Evolutionary conservation across 148 eudicot species (phyloP), one percentile per base, ranked within the genome.

Genomic region (Nyssa sinensis): DNA sequence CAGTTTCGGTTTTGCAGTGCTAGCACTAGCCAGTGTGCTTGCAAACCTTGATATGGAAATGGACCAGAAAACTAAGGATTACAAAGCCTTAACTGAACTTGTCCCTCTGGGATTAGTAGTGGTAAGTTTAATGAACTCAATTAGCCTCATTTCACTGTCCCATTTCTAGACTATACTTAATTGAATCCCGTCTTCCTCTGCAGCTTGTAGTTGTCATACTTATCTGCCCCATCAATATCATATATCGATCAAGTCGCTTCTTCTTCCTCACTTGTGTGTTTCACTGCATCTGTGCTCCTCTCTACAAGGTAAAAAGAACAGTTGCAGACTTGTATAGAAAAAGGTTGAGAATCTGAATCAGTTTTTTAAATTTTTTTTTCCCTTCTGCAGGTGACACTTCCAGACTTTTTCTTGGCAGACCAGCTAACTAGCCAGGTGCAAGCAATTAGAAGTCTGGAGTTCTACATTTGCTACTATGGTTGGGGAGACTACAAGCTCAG

Each of bases 401-500:
- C 87, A 29, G 91, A 87, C 61, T 89, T 89, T 78, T 89, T 87
- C 81, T 61, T 89, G 69, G 89, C 87, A 29, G 93, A 89, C 65
- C 93, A 89, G 75, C 79, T 89, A 31, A 89, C 93, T 14, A 89
- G 93, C 74, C 93, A 87, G 89, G 71, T 83, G 62, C 83, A 80
- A 64, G 87, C 89, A 71, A 77, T 87, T 28, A 81, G 93, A 71
- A 83, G 74, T 69, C 60, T 87, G 32, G 88, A 87, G 74, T 89
- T 87, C 79, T 89, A 85, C 71, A 79, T 83, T 33, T 89, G 93
- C 81, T 87, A 81, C 70, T 81, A 81, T 41, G 80, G 80, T 47
- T 81, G 80, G 80, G 83, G 77, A 51, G 74, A 76, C 57, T 75
- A 35, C 64, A 64, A 31, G 17, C 34, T 29, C 23, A 74, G 84